phyloP scores from a whole-genome alignment of 73 alveolate genomes.

The Effrenium voratum region DNA sequence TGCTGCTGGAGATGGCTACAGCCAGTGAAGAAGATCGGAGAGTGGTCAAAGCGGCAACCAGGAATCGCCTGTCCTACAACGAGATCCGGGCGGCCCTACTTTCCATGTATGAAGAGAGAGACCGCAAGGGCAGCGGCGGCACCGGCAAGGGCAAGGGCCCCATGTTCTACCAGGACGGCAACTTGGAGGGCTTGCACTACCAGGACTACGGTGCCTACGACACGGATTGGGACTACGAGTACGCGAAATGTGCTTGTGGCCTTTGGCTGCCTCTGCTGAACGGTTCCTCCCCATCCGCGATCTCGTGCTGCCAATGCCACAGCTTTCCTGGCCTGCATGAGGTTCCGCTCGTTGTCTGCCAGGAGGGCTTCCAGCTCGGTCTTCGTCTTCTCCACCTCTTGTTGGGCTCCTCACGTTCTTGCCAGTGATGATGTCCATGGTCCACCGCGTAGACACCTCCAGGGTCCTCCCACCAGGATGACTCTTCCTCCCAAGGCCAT shows the following conservation, averaged over 20 bases:
- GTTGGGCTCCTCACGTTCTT: neutral
- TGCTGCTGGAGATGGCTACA: conserved; percentile 1
- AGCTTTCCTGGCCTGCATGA: conserved; percentile 23
- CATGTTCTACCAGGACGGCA: neutral
- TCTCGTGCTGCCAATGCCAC: conserved; percentile 24
- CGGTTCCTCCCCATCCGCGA: conserved; percentile 32
- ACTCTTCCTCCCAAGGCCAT: neutral
- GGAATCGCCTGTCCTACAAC: neutral
- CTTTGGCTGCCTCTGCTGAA: neutral
- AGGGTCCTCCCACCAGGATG: neutral
- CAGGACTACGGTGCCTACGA: neutral
- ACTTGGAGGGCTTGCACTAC: neutral
- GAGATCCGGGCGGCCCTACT: conserved; percentile 5
- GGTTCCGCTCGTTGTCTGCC: conserved; percentile 13
- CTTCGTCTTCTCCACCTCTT: neutral
- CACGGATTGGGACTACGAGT: neutral
- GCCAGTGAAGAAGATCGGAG: neutral
- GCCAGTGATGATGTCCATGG: neutral
- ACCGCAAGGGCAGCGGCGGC: neutral
- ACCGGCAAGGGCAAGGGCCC: neutral
- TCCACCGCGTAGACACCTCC: neutral
- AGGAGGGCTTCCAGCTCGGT: neutral
- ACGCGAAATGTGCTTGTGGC: neutral
- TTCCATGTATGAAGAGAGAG: neutral
- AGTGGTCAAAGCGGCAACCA: neutral